Evolutionary conservation across 352 stramenopile species (phyloP), one percentile per base, ranked within the genome.

Genomic region (Pythium diclinum): DNA sequence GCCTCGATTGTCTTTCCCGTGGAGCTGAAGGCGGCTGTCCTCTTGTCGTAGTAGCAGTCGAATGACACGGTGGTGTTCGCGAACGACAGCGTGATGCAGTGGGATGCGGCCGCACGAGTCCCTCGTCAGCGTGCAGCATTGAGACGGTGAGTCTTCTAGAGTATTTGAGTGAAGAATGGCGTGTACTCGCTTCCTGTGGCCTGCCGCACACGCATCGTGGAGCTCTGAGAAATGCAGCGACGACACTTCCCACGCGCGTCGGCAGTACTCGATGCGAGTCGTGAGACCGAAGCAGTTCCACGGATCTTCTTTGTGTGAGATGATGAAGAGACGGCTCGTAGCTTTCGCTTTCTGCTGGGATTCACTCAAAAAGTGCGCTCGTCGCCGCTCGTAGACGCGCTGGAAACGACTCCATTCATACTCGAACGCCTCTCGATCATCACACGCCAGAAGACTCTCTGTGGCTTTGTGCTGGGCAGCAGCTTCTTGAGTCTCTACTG

Each of bases 31-130:
- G 36, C 53, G 59, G 3, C 61, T 74, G 49, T 91, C 74, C 32
- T 56, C 16, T 19, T 69, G 77, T 14, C 30, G 53, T 0, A 91
- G 25, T 2, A 91, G 61, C 13, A 59, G 38, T 11, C 61, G 75
- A 17, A 73, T 57, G 6, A 85, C 59, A 10, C 65, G 61, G 5
- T 74, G 65, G 10, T 77, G 68, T 16, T 84, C 75, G 4, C 47
- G 66, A 19, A 89, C 62, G 3, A 78, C 73, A 17, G 80, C 78
- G 11, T 89, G 78, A 30, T 91, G 80, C 34, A 91, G 51, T 34
- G 75, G 62, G 48, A 77, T 69, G 0, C 83, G 74, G 2, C 78
- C 79, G n/a, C 68, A 73, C 0, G 54, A 38, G 30, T 88, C 78
- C 33, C 70, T 63, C 16, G 69, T 63, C 0, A 91, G 42, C 3